Evolutionary conservation across 257 asterid genomes (phyloP).

Genomic region (Nyctanthes arbortristis): DNA sequence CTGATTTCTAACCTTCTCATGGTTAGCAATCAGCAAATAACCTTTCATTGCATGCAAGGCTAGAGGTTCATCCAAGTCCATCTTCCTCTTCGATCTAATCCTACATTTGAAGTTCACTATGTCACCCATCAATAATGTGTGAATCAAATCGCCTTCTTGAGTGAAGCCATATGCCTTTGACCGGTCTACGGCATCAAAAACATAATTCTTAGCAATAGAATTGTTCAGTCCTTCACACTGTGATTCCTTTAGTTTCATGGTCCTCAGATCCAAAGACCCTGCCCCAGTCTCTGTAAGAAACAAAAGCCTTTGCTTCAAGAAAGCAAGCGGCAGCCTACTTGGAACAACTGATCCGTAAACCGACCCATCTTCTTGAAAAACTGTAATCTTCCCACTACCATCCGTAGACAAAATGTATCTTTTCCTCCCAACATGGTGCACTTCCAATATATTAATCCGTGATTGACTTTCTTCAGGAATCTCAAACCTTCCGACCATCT

Average conservation of each 20-base stretch:
- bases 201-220: slow-evolving; percentile 58
- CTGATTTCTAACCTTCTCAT: slow-evolving; percentile 64
- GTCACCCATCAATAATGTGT: slow-evolving; percentile 77
- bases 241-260: slow-evolving; percentile 81
- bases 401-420: slow-evolving; percentile 66
- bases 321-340: slow-evolving; percentile 60
- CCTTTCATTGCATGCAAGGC: slow-evolving; percentile 85
- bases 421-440: slow-evolving; percentile 85
- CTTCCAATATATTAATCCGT: slow-evolving; percentile 52
- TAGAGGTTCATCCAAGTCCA: slow-evolving; percentile 59
- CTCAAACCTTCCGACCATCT: slow-evolving; percentile 51
- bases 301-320: slow-evolving; percentile 91
- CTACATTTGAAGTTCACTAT: slow-evolving; percentile 88
- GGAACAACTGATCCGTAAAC: slow-evolving; percentile 65
- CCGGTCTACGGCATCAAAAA: slow-evolving; percentile 77
- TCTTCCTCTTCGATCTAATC: slow-evolving; percentile 69
- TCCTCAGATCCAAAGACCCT: slow-evolving; percentile 90
- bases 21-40: slow-evolving; percentile 61
- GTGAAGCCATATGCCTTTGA: slow-evolving; percentile 89
- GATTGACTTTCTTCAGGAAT: slow-evolving; percentile 40
- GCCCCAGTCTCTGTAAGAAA: slow-evolving; percentile 91
- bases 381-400: slow-evolving; percentile 55
- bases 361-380: slow-evolving; percentile 68
- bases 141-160: slow-evolving; percentile 72
- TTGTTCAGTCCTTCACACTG: slow-evolving; percentile 85